These are phyloP conservation scores for Euptelea pleiosperma DNA, from an alignment of 164 flowering plant species.

Conservation along the genomic window DNA sequence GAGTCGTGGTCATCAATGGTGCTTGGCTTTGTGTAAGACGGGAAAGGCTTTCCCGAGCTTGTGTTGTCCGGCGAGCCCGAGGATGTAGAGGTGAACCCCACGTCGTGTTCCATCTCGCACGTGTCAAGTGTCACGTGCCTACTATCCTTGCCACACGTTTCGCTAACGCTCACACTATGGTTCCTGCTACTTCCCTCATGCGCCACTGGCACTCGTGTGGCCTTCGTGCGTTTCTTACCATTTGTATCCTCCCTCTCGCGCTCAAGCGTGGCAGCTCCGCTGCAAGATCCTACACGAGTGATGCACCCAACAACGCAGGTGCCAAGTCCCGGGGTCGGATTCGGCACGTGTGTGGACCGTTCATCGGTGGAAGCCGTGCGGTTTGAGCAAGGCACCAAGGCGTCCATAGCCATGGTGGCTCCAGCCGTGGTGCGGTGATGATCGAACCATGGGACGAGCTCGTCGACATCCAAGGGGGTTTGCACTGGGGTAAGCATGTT, in stretches of 20 bases:
- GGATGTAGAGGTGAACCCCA: constrained; percentile 44
- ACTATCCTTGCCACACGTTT: constrained; percentile 33
- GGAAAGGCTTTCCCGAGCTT: too few species aligned
- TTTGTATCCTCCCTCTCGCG: background rate
- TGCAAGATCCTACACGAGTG: constrained; percentile 57
- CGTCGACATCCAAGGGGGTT: constrained; percentile 15
- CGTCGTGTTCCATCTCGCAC: too few species aligned
- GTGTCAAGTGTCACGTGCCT: constrained; percentile 43
- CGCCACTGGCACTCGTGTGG: constrained; percentile 12
- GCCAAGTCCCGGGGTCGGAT: constrained; percentile 25
- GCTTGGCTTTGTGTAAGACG: constrained; percentile 28
- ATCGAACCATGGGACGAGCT: constrained; percentile 43
- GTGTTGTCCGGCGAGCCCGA: too few species aligned
- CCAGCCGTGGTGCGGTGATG: constrained; percentile 21
- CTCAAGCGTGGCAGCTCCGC: constrained; percentile 22
- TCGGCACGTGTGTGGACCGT: constrained; percentile 21
- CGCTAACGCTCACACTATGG: constrained; percentile 44
- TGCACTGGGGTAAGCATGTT: constrained; percentile 20
- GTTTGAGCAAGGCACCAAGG: constrained; percentile 57
- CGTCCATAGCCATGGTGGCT: constrained; percentile 43
- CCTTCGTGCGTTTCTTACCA: constrained; percentile 29
- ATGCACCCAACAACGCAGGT: too few species aligned
- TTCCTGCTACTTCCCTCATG: constrained; percentile 35
- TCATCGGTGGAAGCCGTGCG: constrained; percentile 12
- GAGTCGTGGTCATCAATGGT: constrained; percentile 63